These are phyloP conservation scores for Paramyrothecium sp. DNA, from an alignment of 2,329 filamentous ascomycete genomes.

Conservation along the genomic window DNA sequence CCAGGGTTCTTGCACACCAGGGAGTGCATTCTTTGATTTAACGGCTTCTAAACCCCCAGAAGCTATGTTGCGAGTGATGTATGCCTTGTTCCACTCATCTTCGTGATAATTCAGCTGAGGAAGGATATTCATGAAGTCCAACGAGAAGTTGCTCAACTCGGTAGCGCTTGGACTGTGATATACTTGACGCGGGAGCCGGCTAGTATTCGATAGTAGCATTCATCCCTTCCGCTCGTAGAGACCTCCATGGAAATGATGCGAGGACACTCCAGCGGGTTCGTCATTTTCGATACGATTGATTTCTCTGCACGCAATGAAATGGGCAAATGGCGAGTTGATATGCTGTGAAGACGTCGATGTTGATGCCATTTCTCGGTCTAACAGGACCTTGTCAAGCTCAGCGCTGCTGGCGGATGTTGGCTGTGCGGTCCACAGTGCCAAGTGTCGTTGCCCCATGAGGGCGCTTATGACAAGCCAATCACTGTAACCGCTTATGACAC, in stretches of 20 bases:
- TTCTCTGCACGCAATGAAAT: no score
- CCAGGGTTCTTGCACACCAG: slow-evolving; percentile 1
- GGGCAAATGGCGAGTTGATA: no score
- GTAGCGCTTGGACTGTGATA: slow-evolving; percentile 1
- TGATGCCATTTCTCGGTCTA: no score
- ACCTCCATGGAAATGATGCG: slow-evolving; percentile 6
- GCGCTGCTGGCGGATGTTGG: no score
- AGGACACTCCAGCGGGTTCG: neutral
- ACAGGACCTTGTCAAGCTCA: no score
- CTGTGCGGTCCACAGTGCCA: no score
- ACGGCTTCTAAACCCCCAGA: neutral
- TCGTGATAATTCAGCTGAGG: slow-evolving; percentile 1
- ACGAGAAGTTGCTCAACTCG: slow-evolving; percentile 4
- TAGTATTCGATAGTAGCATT: slow-evolving; percentile 1
- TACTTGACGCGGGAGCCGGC: slow-evolving; percentile 1
- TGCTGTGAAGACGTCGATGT: no score
- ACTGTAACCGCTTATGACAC: no score
- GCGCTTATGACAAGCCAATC: no score
- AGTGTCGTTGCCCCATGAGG: no score
- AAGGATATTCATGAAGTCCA: slow-evolving; percentile 5
- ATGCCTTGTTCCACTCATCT: slow-evolving; percentile 1
- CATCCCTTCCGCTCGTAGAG: slow-evolving; percentile 1
- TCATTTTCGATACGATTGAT: neutral
- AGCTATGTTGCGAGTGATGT: slow-evolving; percentile 3
- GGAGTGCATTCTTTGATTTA: neutral